These are phyloP conservation scores for Penicillium cataractarum DNA, from an alignment of 495 filamentous ascomycete species.

Conservation along the genomic window DNA sequence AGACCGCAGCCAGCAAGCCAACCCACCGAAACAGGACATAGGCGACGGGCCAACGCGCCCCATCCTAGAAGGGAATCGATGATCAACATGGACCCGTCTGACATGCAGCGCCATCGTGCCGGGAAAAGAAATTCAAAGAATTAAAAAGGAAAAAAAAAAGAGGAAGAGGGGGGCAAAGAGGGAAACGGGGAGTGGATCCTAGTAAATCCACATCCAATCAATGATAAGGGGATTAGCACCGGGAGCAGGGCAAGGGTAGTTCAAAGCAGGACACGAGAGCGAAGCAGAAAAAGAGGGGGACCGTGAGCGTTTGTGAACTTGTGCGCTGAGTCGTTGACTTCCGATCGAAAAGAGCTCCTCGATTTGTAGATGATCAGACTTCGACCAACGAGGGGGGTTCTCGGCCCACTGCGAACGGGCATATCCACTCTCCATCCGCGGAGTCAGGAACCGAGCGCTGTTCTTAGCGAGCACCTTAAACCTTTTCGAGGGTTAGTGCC, in stretches of 20 bases:
- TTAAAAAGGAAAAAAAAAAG: too few species aligned
- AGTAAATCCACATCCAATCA: background rate
- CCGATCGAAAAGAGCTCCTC: slow-evolving; percentile 13
- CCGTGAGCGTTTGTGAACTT: slow-evolving; percentile 6
- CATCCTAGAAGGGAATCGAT: slow-evolving; percentile 17
- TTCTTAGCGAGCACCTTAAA: slow-evolving; percentile 2
- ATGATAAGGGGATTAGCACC: background rate
- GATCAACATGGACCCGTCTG: slow-evolving; percentile 34
- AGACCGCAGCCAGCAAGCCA: slow-evolving; percentile 4
- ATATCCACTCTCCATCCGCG: slow-evolving; percentile 25
- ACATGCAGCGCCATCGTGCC: slow-evolving; percentile 31
- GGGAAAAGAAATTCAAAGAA: background rate
- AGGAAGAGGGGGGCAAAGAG: background rate
- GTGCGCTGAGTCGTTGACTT: too few species aligned
- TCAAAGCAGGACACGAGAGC: background rate
- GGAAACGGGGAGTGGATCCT: background rate
- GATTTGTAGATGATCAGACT: background rate
- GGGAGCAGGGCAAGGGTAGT: background rate
- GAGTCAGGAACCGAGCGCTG: slow-evolving; percentile 18
- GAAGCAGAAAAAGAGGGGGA: background rate
- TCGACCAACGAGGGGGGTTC: background rate
- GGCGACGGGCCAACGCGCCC: slow-evolving; percentile 6
- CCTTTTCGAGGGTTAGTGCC: slow-evolving; percentile 1
- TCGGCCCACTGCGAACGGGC: slow-evolving; percentile 23
- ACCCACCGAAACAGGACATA: background rate